phyloP scores from a whole-genome alignment of 176 grass and related monocot species.

The Neostapfia colusana region DNA sequence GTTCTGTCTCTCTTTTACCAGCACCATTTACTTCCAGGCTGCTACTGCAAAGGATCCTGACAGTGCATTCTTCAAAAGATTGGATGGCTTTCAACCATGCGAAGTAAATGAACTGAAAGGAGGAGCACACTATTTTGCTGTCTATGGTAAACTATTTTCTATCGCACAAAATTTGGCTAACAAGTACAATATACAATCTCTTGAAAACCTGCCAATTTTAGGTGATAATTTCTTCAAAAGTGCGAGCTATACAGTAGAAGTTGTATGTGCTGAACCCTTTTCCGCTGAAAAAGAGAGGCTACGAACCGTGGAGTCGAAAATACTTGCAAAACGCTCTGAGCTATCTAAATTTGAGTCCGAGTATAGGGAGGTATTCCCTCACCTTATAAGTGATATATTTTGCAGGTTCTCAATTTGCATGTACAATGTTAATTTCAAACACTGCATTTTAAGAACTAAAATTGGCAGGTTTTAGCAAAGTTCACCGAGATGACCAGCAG shows the following conservation, averaged over 20 bases:
- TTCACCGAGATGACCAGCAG: constrained; percentile 92
- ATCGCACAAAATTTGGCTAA: constrained; percentile 9
- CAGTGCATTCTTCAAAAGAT: constrained; percentile 93
- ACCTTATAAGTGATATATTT: background rate
- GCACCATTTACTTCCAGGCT: constrained; percentile 49
- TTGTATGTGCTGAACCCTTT: constrained; percentile 85
- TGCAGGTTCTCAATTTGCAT: background rate
- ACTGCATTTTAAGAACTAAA: constrained; percentile 16
- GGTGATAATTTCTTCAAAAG: constrained; percentile 99
- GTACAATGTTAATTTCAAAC: constrained; percentile 19
- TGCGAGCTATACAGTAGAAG: constrained; percentile 83
- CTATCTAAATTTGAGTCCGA: constrained; percentile 94
- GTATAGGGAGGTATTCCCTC: constrained; percentile 72
- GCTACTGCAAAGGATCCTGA: constrained; percentile 80
- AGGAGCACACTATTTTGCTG: constrained; percentile 87
- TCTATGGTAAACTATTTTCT: constrained; percentile 72
- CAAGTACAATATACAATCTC: background rate
- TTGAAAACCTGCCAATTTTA: constrained; percentile 28
- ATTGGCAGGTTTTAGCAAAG: constrained; percentile 72
- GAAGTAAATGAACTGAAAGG: constrained; percentile 98
- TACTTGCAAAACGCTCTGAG: constrained; percentile 78
- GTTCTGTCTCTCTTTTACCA: constrained; percentile 18
- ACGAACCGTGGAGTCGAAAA: constrained; percentile 69
- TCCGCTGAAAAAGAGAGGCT: constrained; percentile 74
- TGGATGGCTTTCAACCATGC: constrained; percentile 96